Conservation (phyloP, 352 stramenopile species). For the Pythium apleroticum region DNA sequence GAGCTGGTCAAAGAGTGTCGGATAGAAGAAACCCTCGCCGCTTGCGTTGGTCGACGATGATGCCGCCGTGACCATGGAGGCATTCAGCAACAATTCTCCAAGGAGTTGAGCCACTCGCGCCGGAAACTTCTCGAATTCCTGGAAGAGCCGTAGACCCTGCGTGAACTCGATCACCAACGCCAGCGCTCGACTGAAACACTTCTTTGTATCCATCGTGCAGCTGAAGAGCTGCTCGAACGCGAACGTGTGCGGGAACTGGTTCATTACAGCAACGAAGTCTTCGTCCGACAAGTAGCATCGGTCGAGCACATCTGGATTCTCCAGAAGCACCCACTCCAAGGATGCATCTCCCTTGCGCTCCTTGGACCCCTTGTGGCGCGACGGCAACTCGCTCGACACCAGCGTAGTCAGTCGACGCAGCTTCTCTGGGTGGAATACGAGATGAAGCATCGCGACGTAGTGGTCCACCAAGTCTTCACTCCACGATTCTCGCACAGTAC, state of each 20-base stretch:
- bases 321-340: constrained; percentile 78
- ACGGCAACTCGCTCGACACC: constrained; percentile 56
- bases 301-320: constrained; percentile 82
- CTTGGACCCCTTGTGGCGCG: constrained; percentile 26
- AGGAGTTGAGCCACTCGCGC: constrained; percentile 68
- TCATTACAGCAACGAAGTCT: constrained; percentile 80
- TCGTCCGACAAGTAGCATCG: constrained; percentile 81
- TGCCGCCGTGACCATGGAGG: constrained; percentile 48
- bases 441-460: constrained; percentile 83
- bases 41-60: constrained; percentile 28
- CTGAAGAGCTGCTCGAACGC: constrained; percentile 75
- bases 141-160: constrained; percentile 62
- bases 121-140: constrained; percentile 83
- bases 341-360: constrained; percentile 38
- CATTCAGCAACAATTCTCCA: constrained; percentile 58
- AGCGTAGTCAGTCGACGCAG: constrained; percentile 67
- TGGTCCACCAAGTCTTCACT: constrained; percentile 82
- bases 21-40: constrained; percentile 52
- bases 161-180: constrained; percentile 78
- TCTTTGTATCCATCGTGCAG: constrained; percentile 73
- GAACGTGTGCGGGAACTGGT: constrained; percentile 86
- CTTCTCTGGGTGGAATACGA: constrained; percentile 86
- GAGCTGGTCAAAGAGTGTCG: constrained; percentile 82
- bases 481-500: constrained; percentile 62
- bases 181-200: constrained; percentile 72